Percentiles rank a stretch among this genome's conserved stretches.
Evolutionary conservation across 108 stramenopile genomes (phyloP).

Genomic region (Skeletonema menzelii): DNA sequence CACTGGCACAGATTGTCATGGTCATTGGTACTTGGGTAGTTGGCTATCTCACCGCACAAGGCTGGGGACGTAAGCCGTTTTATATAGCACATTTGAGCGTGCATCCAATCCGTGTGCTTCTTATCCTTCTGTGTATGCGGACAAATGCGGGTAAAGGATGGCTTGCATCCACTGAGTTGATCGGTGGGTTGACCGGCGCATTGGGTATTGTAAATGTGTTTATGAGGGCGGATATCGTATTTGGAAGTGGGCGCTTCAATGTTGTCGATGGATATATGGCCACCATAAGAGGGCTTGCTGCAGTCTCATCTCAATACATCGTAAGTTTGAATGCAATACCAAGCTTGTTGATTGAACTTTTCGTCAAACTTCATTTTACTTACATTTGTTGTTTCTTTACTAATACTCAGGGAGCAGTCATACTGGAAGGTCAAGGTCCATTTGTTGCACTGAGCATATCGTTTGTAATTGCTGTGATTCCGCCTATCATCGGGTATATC

Average conservation of each 20-base stretch:
- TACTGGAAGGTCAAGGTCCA: constrained; percentile 31
- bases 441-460: constrained; percentile 21
- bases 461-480: constrained; percentile 30
- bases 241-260: constrained; percentile 40
- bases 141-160: constrained; percentile 39
- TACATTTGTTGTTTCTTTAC: too few species aligned
- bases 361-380: too few species aligned
- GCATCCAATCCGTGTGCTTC: constrained; percentile 25
- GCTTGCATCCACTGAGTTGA: constrained; percentile 32
- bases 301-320: constrained; percentile 21
- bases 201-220: constrained; percentile 39
- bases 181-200: constrained; percentile 32
- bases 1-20: constrained; percentile 33
- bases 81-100: constrained; percentile 31
- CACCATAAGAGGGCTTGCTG: constrained; percentile 28
- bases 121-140: constrained; percentile 15
- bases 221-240: constrained; percentile 38
- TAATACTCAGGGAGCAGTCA: constrained; percentile 19
- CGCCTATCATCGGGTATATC: constrained; percentile 26
- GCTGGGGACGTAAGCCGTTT: constrained; percentile 38
- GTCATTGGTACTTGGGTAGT: constrained; percentile 32
- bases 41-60: constrained; percentile 26
- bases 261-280: constrained; percentile 38
- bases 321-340: too few species aligned
- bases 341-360: too few species aligned